A percentile compares a stretch with the other conserved stretches of the same genome.
Conservation (phyloP, 805 yeast genomes). For the Starmerella khaoyaiensis region DNA sequence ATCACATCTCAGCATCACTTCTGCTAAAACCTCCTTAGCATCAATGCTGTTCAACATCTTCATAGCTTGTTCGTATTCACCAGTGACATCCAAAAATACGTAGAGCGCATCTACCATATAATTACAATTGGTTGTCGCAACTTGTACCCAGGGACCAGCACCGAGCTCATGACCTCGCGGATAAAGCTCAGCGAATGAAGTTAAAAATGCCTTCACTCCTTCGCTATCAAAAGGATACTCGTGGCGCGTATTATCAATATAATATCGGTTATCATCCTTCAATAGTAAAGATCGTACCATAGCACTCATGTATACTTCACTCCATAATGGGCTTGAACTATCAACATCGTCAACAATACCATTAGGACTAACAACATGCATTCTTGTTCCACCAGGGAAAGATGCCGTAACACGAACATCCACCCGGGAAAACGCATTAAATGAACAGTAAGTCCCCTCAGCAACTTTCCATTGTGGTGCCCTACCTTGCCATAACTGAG, state of each 20-base stretch:
- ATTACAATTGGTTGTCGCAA: conserved; percentile 50
- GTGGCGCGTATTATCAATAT: conserved; percentile 72
- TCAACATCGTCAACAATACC: conserved; percentile 16
- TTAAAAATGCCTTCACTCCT: conserved; percentile 42
- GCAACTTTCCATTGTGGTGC: conserved; percentile 33
- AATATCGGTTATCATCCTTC: conserved; percentile 64
- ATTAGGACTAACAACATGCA: conserved; percentile 25
- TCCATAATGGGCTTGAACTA: conserved; percentile 31
- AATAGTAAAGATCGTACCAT: conserved; percentile 63
- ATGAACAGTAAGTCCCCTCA: conserved; percentile 38
- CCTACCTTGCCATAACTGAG: conserved; percentile 64
- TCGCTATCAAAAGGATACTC: conserved; percentile 54
- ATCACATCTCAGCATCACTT: conserved; percentile 31
- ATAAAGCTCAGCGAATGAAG: conserved; percentile 55
- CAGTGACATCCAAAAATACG: conserved; percentile 50
- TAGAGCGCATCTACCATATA: conserved; percentile 66
- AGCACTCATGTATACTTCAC: conserved; percentile 49
- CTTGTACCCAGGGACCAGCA: conserved; percentile 52
- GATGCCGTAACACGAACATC: conserved; percentile 60
- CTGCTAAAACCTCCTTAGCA: conserved; percentile 37
- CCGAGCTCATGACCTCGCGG: conserved; percentile 57
- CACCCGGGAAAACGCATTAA: conserved; percentile 57
- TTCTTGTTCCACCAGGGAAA: conserved; percentile 39
- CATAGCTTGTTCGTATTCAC: conserved; percentile 47
- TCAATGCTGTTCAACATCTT: conserved; percentile 42